These are phyloP conservation scores for Coffea humblotiana DNA, from an alignment of 305 asterid species.

Conservation along the genomic window DNA sequence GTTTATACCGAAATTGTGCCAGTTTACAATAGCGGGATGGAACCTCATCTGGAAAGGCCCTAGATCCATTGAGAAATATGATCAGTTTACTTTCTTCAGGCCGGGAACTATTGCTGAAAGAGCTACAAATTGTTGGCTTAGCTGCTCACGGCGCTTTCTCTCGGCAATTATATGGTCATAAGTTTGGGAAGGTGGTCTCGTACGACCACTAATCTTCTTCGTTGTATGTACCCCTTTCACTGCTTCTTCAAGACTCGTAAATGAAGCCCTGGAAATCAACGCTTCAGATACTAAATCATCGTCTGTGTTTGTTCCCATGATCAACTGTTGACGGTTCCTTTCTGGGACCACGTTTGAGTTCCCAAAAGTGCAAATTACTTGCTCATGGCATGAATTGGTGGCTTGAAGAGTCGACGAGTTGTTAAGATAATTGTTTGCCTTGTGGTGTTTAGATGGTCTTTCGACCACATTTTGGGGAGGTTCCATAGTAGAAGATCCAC, in stretches of 20 bases:
- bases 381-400: background rate
- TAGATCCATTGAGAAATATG: too few species aligned
- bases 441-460: background rate
- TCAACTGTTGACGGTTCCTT: conserved; percentile 19
- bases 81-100: conserved; percentile 49
- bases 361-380: conserved; percentile 29
- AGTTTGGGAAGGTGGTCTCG: conserved; percentile 52
- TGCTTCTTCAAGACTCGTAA: conserved; percentile 19
- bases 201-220: conserved; percentile 31
- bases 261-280: conserved; percentile 1
- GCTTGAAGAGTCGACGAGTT: background rate
- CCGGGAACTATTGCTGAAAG: conserved; percentile 60
- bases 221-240: conserved; percentile 4
- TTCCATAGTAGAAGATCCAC: conserved; percentile 7
- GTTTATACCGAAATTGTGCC: too few species aligned
- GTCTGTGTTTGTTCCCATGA: background rate
- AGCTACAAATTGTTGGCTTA: conserved; percentile 50
- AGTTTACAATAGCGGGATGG: too few species aligned
- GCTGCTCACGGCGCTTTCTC: conserved; percentile 58
- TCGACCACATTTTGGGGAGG: background rate
- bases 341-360: conserved; percentile 6
- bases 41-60: too few species aligned
- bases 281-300: conserved; percentile 24
- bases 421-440: background rate
- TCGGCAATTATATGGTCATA: conserved; percentile 54